phyloP scores from a whole-genome alignment of 2,329 filamentous ascomycete genomes.

The Claviceps paspali region DNA sequence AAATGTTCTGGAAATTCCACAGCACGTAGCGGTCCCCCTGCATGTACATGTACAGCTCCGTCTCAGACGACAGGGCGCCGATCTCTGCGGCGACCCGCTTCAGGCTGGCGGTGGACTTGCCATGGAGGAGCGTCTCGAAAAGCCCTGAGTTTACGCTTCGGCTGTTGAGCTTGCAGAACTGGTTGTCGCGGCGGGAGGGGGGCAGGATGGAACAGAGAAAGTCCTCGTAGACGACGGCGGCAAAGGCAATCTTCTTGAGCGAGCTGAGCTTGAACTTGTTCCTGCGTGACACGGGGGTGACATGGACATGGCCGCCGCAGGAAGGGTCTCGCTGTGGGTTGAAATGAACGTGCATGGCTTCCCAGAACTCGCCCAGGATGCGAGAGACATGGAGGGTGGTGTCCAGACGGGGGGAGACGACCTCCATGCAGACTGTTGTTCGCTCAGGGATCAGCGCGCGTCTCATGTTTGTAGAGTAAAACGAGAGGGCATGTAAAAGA shows the following conservation, averaged over 20 bases:
- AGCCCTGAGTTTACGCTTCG: slow-evolving; percentile 17
- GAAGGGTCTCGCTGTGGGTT: slow-evolving; percentile 19
- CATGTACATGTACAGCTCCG: slow-evolving; percentile 21
- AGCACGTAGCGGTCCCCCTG: slow-evolving; percentile 24
- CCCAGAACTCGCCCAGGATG: slow-evolving; percentile 25
- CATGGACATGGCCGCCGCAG: slow-evolving; percentile 25
- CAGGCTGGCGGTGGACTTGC: slow-evolving; percentile 13
- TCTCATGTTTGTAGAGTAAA: background rate
- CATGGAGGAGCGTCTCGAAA: slow-evolving; percentile 13
- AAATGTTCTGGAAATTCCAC: slow-evolving; percentile 26
- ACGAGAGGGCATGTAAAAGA: background rate
- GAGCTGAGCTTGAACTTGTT: slow-evolving; percentile 21
- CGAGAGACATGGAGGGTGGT: slow-evolving; percentile 17
- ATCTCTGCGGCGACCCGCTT: slow-evolving; percentile 17
- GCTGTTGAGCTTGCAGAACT: slow-evolving; percentile 20
- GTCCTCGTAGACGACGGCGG: slow-evolving; percentile 19
- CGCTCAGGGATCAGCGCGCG: background rate
- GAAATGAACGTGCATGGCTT: slow-evolving; percentile 26
- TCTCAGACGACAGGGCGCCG: slow-evolving; percentile 12
- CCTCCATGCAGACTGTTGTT: slow-evolving; percentile 23
- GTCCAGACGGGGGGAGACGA: slow-evolving; percentile 23
- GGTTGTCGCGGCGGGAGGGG: slow-evolving; percentile 18
- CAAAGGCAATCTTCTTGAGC: slow-evolving; percentile 23
- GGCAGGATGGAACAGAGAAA: slow-evolving; percentile 19
- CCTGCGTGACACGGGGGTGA: slow-evolving; percentile 19